A percentile compares a stretch with the other conserved stretches of the same genome.
These are phyloP conservation scores for Penicillium subrubescens DNA, from an alignment of 495 filamentous ascomycete genomes.

Conservation along the genomic window DNA sequence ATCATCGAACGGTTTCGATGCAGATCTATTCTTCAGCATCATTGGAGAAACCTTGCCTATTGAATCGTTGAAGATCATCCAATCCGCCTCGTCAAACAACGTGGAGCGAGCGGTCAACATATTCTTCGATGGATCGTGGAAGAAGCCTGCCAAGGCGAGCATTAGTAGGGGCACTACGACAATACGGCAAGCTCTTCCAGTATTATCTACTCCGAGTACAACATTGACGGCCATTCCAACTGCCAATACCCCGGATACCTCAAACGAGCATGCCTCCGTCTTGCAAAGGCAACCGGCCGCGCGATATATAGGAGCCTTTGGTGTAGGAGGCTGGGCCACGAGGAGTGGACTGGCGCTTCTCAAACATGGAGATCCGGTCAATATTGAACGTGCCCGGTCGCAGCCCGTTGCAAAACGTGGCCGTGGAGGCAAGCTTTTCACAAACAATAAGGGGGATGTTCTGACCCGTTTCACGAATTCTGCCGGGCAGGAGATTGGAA, in stretches of 20 bases:
- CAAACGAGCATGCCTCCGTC: slow-evolving; percentile 15
- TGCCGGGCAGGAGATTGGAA: slow-evolving; percentile 79
- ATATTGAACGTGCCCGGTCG: slow-evolving; percentile 83
- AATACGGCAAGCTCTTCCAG: neutral
- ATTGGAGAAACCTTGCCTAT: slow-evolving; percentile 65
- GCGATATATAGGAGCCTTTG: slow-evolving; percentile 90
- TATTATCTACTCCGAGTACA: neutral
- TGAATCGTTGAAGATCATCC: slow-evolving; percentile 53
- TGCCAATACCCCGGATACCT: neutral
- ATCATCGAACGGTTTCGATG: slow-evolving; percentile 59
- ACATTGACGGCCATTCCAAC: neutral
- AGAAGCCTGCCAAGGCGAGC: slow-evolving; percentile 36
- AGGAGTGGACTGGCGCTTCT: slow-evolving; percentile 73
- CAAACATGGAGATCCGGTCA: slow-evolving; percentile 74
- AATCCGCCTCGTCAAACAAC: slow-evolving; percentile 59
- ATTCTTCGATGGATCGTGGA: slow-evolving; percentile 95
- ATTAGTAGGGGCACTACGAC: neutral
- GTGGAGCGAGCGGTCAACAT: slow-evolving; percentile 75
- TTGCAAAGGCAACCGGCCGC: slow-evolving; percentile 55
- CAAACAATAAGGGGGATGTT: slow-evolving; percentile 68
- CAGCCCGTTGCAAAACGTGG: slow-evolving; percentile 58
- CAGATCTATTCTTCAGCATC: slow-evolving; percentile 66
- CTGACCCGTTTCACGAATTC: slow-evolving; percentile 91
- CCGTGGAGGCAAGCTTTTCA: slow-evolving; percentile 51
- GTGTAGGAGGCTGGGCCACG: slow-evolving; percentile 91